Conservation (phyloP, 1,284 basidiomycete species). For the Ustilago cynodontis region DNA sequence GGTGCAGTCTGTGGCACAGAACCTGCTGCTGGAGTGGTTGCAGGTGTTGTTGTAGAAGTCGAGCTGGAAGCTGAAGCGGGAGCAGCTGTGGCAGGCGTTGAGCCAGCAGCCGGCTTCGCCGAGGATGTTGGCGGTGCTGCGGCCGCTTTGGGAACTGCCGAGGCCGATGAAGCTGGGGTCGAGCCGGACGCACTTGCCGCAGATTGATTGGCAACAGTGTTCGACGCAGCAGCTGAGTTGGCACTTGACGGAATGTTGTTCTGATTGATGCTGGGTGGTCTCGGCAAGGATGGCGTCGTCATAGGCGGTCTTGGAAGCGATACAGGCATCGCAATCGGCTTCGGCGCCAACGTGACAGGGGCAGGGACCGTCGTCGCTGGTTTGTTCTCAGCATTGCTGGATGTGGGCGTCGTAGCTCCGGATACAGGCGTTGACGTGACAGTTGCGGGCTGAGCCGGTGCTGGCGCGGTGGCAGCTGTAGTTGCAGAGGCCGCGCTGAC, state of each 20-base stretch:
- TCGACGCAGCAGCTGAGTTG: constrained; percentile 9
- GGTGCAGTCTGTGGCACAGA: background rate
- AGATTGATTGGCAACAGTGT: background rate
- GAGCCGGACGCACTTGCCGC: background rate
- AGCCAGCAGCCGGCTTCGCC: constrained; percentile 13
- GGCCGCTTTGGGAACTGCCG: constrained; percentile 8
- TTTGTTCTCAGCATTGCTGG: constrained; percentile 15
- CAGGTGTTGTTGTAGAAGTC: background rate
- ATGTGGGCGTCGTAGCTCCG: background rate
- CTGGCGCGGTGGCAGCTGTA: background rate
- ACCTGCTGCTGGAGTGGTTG: constrained; percentile 11
- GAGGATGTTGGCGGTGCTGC: background rate
- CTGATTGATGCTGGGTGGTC: constrained; percentile 48
- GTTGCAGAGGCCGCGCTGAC: background rate
- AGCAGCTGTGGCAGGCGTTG: constrained; percentile 1
- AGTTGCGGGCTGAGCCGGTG: constrained; percentile 11
- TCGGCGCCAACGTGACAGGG: constrained; percentile 18
- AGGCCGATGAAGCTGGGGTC: background rate
- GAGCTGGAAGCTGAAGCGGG: constrained; percentile 7
- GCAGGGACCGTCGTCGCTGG: constrained; percentile 9
- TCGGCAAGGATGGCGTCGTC: constrained; percentile 37
- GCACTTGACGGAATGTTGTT: constrained; percentile 24
- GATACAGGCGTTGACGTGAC: constrained; percentile 11
- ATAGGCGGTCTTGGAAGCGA: constrained; percentile 44
- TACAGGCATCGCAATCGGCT: constrained; percentile 31